A percentile compares a stretch with the other conserved stretches of the same genome.
Evolutionary conservation across 345 rosid genomes (phyloP).

Genomic region (Durio zibethinus): DNA sequence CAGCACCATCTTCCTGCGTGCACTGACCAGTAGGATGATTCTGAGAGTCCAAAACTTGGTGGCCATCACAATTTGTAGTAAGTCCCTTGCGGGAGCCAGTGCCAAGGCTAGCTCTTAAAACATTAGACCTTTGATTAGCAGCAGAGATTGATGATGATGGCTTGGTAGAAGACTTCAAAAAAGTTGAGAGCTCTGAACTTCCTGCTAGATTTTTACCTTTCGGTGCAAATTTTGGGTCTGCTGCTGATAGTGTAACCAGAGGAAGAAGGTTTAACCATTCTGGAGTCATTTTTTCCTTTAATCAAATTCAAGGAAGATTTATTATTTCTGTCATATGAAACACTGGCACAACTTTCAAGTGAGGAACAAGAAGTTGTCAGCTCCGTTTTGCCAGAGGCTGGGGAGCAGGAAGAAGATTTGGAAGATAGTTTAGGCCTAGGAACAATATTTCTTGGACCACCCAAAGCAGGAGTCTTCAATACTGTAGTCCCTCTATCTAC

Average conservation of each 20-base stretch:
- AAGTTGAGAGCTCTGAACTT: conserved; percentile 35
- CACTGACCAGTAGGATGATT: conserved; percentile 26
- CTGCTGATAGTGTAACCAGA: conserved; percentile 29
- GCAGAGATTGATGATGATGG: conserved; percentile 52
- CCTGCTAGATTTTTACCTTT: conserved; percentile 38
- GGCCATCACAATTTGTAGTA: conserved; percentile 16
- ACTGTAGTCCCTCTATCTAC: conserved; percentile 47
- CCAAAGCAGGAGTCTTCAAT: conserved; percentile 31
- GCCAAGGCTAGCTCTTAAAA: conserved; percentile 42
- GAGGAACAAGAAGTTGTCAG: conserved; percentile 61
- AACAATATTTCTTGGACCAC: conserved; percentile 33
- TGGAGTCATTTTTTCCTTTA: conserved; percentile 37
- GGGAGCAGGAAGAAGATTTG: conserved; percentile 42
- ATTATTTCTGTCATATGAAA: conserved; percentile 41
- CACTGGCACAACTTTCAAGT: conserved; percentile 58
- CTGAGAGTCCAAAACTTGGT: conserved; percentile 33
- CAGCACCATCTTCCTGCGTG: conserved; percentile 33
- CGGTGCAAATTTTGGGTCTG: conserved; percentile 28
- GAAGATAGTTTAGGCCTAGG: conserved; percentile 45
- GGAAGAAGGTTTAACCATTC: conserved; percentile 31
- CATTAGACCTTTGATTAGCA: conserved; percentile 42
- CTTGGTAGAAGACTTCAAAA: conserved; percentile 44
- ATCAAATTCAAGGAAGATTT: conserved; percentile 36
- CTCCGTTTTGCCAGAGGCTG: conserved; percentile 46
- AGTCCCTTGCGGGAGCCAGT: conserved; percentile 29